Percentiles rank a stretch among this genome's conserved stretches.
Evolutionary conservation across 805 yeast genomes (phyloP).

Genomic region (baker's yeast (Saccharomyces cerevisiae)): DNA sequence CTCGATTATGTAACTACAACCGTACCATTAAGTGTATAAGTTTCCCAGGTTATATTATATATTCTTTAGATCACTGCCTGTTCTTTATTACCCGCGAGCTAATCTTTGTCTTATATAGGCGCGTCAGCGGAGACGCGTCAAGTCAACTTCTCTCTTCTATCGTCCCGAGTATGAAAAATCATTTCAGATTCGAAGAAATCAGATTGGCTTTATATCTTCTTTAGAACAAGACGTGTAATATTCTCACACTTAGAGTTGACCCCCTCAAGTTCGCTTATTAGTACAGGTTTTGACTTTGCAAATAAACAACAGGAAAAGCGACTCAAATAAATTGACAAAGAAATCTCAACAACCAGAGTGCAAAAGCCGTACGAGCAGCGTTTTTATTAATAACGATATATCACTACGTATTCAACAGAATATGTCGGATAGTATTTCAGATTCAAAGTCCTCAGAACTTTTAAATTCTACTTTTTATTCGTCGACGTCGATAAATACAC

Average conservation of each 20-base stretch:
- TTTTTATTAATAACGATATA: not conserved
- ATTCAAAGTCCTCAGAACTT: conserved; percentile 12
- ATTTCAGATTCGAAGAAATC: not conserved
- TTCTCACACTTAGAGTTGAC: not conserved
- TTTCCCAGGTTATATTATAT: not conserved
- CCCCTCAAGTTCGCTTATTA: not conserved
- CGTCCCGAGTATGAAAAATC: not conserved
- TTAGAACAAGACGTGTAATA: not conserved
- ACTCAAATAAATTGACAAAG: not conserved
- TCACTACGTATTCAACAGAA: not conserved
- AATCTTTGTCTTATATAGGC: not conserved
- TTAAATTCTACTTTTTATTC: conserved; percentile 25
- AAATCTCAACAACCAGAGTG: not conserved
- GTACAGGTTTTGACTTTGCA: not conserved
- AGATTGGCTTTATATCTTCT: not conserved
- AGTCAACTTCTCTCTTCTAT: not conserved
- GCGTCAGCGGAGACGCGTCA: not conserved
- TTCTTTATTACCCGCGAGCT: not conserved
- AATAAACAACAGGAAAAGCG: not conserved
- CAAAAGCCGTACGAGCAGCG: not conserved
- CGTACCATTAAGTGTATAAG: not conserved
- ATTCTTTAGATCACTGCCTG: not conserved
- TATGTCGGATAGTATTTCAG: conserved; percentile 1
- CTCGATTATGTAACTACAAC: not conserved
- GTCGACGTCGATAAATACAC: conserved; percentile 20